Conservation (phyloP, 1,139 yeast species). For the Sugiyamaella pinicola region DNA sequence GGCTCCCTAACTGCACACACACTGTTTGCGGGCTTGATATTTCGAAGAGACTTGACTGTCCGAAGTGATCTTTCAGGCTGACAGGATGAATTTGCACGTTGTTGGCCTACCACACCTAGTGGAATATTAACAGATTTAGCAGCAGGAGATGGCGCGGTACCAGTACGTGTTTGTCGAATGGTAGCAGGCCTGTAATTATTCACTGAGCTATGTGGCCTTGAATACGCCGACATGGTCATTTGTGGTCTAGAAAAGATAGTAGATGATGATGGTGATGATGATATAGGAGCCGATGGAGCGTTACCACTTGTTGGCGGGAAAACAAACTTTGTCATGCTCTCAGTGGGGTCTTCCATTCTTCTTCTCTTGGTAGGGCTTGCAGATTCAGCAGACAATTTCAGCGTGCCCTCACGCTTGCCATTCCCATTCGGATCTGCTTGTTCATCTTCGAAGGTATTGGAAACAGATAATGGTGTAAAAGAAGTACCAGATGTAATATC, state of each 20-base stretch:
- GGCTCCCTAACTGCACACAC: no score
- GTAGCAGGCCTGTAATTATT: background rate
- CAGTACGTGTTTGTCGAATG: constrained; percentile 6
- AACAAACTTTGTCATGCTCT: constrained; percentile 4
- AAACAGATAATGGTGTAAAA: background rate
- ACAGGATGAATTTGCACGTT: background rate
- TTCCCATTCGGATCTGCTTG: constrained; percentile 7
- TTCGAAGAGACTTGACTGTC: background rate
- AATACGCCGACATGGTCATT: background rate
- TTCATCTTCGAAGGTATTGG: constrained; percentile 5
- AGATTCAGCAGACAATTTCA: constrained; percentile 2
- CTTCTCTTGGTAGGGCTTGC: constrained; percentile 16
- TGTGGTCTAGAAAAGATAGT: background rate
- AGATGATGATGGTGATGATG: no score
- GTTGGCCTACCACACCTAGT: constrained; percentile 2
- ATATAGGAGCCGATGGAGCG: background rate
- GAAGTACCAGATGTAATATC: background rate
- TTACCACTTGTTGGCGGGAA: constrained; percentile 5
- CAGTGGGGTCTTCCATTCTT: constrained; percentile 7
- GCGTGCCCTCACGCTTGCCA: constrained; percentile 15
- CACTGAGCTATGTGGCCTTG: background rate
- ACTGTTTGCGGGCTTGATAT: background rate
- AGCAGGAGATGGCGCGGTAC: background rate
- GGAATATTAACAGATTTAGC: background rate
- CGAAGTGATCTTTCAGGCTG: constrained; percentile 5